Conservation (phyloP, 805 yeast genomes). For the Candida verbasci region DNA sequence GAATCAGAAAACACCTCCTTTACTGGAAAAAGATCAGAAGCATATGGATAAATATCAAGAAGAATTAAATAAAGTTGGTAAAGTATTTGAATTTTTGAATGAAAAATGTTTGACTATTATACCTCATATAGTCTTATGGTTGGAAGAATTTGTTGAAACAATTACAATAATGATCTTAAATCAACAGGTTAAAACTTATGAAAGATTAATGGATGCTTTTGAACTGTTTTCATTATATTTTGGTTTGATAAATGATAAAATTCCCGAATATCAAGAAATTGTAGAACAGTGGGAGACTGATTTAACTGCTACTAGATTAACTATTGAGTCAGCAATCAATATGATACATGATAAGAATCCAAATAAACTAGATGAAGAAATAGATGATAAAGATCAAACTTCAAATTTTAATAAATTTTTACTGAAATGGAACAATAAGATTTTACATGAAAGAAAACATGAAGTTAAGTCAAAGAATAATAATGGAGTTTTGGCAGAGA, state of each 20-base stretch:
- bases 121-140: slow-evolving; percentile 42
- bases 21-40: slow-evolving; percentile 34
- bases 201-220: slow-evolving; percentile 19
- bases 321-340: slow-evolving; percentile 32
- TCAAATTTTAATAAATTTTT: slow-evolving; percentile 20
- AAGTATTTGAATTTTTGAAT: slow-evolving; percentile 31
- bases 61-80: slow-evolving; percentile 24
- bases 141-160: slow-evolving; percentile 47
- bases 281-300: slow-evolving; percentile 35
- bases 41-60: slow-evolving; percentile 28
- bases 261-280: slow-evolving; percentile 26
- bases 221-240: slow-evolving; percentile 19
- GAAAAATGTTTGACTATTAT: slow-evolving; percentile 36
- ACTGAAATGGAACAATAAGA: slow-evolving; percentile 20
- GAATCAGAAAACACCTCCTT: slow-evolving; percentile 23
- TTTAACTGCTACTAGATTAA: slow-evolving; percentile 32
- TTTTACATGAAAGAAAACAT: slow-evolving; percentile 18
- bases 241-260: slow-evolving; percentile 17
- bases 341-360: slow-evolving; percentile 31
- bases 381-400: slow-evolving; percentile 27
- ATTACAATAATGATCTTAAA: slow-evolving; percentile 35
- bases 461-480: slow-evolving; percentile 24
- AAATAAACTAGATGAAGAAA: slow-evolving; percentile 31
- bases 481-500: slow-evolving; percentile 29
- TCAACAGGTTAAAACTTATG: slow-evolving; percentile 32